Conservation (phyloP, 1,284 basidiomycete species). For the Moesziomyces sp. region DNA sequence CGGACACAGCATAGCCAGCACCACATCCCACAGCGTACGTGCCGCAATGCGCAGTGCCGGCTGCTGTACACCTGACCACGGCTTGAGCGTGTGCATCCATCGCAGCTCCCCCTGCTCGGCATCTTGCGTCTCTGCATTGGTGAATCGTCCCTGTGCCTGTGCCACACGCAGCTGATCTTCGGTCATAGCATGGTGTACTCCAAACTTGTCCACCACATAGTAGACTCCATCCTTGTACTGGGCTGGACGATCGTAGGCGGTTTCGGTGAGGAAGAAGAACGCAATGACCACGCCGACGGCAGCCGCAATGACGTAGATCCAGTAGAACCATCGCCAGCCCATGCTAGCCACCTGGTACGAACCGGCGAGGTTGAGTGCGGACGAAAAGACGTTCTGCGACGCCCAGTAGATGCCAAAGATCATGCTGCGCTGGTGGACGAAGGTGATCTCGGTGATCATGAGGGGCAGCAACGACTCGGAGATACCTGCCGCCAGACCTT, state of each 20-base stretch:
- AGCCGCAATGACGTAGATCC: slow-evolving; percentile 7
- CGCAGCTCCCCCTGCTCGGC: neutral
- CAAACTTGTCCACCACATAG: slow-evolving; percentile 7
- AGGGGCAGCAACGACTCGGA: slow-evolving; percentile 3
- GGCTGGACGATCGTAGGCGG: slow-evolving; percentile 4
- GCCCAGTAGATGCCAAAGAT: slow-evolving; percentile 10
- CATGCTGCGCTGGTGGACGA: slow-evolving; percentile 4
- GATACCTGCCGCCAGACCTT: slow-evolving; percentile 5
- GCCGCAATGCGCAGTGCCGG: slow-evolving; percentile 4
- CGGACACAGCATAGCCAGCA: slow-evolving; percentile 3
- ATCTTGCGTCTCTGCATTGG: neutral
- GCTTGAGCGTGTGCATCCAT: slow-evolving; percentile 1
- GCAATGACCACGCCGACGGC: slow-evolving; percentile 4
- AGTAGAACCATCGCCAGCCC: slow-evolving; percentile 8
- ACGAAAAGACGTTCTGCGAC: slow-evolving; percentile 7
- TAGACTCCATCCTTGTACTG: slow-evolving; percentile 3
- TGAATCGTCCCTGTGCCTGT: neutral
- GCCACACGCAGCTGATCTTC: slow-evolving; percentile 1
- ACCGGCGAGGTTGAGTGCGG: slow-evolving; percentile 4
- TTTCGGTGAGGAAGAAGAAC: slow-evolving; percentile 9
- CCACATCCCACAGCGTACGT: slow-evolving; percentile 3
- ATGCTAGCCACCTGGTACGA: slow-evolving; percentile 7
- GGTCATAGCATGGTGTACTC: slow-evolving; percentile 4
- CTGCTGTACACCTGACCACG: slow-evolving; percentile 2
- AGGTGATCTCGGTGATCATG: slow-evolving; percentile 10